Percentiles rank a stretch among this genome's conserved stretches.
These are phyloP conservation scores for Heterotrichella gracilis DNA, from an alignment of 352 stramenopile genomes.

Conservation along the genomic window DNA sequence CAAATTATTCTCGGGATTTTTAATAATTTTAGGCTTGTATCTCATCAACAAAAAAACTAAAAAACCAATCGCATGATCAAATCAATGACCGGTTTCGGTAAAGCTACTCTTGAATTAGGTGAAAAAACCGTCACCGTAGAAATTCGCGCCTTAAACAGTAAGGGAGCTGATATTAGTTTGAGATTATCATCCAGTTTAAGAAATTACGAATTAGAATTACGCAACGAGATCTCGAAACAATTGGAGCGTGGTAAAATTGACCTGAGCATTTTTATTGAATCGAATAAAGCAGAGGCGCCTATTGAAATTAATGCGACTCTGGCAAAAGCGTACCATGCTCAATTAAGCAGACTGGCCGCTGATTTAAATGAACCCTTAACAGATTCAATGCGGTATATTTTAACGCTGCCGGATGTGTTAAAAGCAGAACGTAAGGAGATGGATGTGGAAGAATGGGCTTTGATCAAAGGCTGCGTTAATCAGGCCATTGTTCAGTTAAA, in stretches of 20 bases:
- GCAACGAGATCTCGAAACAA: neutral
- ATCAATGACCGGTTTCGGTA: neutral
- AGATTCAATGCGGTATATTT: neutral
- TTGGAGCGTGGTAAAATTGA: neutral
- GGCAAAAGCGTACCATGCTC: neutral
- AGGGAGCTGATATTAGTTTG: neutral
- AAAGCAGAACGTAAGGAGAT: neutral
- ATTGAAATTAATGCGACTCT: neutral
- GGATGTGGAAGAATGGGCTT: neutral
- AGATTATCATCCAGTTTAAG: neutral
- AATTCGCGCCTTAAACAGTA: neutral
- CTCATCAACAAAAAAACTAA: neutral
- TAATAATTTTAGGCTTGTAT: conserved; percentile 6
- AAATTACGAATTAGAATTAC: neutral
- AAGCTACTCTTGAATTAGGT: neutral
- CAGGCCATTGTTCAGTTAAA: neutral
- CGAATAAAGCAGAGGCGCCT: neutral
- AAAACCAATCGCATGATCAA: neutral
- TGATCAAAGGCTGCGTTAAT: neutral
- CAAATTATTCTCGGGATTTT: neutral
- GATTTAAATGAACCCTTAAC: neutral
- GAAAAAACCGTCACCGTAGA: neutral
- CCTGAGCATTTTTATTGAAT: neutral
- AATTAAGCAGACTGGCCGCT: neutral
- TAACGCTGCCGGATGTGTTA: neutral